phyloP scores from a whole-genome alignment of 2,329 filamentous ascomycete species.

The Aspergillus ochraceus region DNA sequence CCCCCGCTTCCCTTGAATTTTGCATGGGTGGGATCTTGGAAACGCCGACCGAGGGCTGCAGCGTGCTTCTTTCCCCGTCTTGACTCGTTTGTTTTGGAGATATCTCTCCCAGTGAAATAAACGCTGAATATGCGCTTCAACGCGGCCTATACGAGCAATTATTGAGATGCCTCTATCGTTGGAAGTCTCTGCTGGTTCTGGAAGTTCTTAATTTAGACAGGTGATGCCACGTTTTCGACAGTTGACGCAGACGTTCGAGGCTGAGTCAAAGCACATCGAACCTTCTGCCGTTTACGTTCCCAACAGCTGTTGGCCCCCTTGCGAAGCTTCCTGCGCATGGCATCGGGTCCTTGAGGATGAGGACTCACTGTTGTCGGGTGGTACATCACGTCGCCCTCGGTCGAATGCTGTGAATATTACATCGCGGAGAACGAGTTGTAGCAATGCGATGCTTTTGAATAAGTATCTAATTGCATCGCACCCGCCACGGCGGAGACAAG shows the following conservation, averaged over 20 bases:
- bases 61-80: no score
- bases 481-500: background rate
- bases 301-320: conserved; percentile 37
- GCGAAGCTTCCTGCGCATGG: conserved; percentile 27
- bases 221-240: conserved; percentile 17
- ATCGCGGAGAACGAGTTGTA: no score
- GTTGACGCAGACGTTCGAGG: conserved; percentile 9
- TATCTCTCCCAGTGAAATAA: conserved; percentile 33
- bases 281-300: conserved; percentile 30
- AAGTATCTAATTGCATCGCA: no score
- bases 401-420: no score
- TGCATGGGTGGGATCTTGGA: background rate
- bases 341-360: no score
- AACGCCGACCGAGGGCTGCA: no score
- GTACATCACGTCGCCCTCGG: no score
- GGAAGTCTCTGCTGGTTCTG: conserved; percentile 26
- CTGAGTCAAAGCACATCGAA: conserved; percentile 11
- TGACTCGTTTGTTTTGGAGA: background rate
- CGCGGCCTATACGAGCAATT: background rate
- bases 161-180: background rate
- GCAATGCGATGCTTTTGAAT: no score
- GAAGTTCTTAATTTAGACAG: conserved; percentile 53
- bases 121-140: conserved; percentile 28
- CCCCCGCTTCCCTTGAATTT: background rate
- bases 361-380: no score